Evolutionary conservation across 2,329 filamentous ascomycete genomes (phyloP), one percentile per base, ranked within the genome.

Genomic region (Penicillium sp.): DNA sequence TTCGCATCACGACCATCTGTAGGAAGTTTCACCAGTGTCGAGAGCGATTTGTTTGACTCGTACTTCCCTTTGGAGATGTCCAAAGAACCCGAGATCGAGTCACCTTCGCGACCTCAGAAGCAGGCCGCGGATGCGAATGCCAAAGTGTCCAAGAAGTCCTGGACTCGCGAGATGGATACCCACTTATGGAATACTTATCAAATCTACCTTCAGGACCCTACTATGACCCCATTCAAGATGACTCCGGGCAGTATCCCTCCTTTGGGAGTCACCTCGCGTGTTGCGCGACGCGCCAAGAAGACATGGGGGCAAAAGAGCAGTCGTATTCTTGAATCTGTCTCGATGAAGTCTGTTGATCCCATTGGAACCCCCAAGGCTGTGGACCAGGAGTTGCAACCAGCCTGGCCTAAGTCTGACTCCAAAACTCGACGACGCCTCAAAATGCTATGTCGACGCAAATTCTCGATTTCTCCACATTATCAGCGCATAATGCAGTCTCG

Each of bases 131-230:
- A 55, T 59, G 57, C 57, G 25, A 43, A 55, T 59, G 26, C 62
- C 57, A 50, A 63, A 63, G 22, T 22, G 33, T 17, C 26, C 19
- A 46, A 69, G 59, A 61, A 61, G 67, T 65, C 66, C 38, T 88
- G 84, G 80, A 85, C 81, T 5, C 73, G 80, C 41, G 83, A 85
- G 49, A 87, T 86, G 84, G 85, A 88, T 66, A 79, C 82, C 53
- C 85, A 88, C 65, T 72, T 88, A 31, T 87, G 85, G 84, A 82
- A 84, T 67, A 85, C 83, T 9, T 88, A 86, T 70, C 82, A 86
- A 73, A 77, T 80, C 50, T 87, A 86, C 67, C 74, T 87, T n/a
- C 82, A 85, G 58, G 84, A 87, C 68, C 85, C 85, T 19, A 84
- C 82, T 4, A 80, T 87, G 45, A 88, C 85, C 1, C 85, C 85